Conservation (phyloP, 2,329 filamentous ascomycete genomes). For the Sporothrix brasiliensis region DNA sequence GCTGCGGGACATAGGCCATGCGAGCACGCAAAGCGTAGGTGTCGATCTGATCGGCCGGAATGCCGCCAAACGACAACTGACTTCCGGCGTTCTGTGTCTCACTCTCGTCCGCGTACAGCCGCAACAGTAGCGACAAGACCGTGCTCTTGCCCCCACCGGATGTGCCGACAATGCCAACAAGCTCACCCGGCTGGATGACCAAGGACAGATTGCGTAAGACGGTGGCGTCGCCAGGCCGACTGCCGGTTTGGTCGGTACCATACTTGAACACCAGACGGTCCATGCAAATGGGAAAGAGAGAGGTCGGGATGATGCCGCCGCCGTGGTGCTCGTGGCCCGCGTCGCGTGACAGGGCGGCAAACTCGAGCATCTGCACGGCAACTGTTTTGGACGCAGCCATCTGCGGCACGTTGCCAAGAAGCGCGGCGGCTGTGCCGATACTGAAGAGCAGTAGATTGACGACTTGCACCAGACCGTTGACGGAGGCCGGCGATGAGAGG, state of each 20-base stretch:
- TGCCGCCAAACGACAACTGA: constrained; percentile 60
- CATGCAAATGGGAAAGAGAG: constrained; percentile 54
- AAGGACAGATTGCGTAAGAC: constrained; percentile 70
- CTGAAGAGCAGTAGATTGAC: constrained; percentile 84
- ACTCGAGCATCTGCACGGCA: constrained; percentile 70
- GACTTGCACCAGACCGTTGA: constrained; percentile 68
- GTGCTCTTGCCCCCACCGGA: constrained; percentile 95
- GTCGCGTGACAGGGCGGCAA: constrained; percentile 61
- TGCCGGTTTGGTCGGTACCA: neutral
- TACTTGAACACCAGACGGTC: constrained; percentile 71
- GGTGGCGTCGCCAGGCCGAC: constrained; percentile 44
- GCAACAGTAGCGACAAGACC: constrained; percentile 71
- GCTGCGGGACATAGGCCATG: constrained; percentile 70
- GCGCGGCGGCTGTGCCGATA: constrained; percentile 69
- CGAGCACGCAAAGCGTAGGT: constrained; percentile 61
- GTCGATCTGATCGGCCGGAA: constrained; percentile 62
- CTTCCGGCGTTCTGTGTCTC: constrained; percentile 28
- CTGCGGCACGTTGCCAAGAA: constrained; percentile 77
- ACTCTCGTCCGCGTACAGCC: constrained; percentile 58
- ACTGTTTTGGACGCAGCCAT: constrained; percentile 73
- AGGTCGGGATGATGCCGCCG: constrained; percentile 46
- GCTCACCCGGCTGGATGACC: constrained; percentile 62
- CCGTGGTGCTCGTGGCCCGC: constrained; percentile 59
- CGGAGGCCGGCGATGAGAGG: constrained; percentile 53
- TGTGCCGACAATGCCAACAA: constrained; percentile 76